Percentiles rank a stretch among this genome's conserved stretches.
Conservation (phyloP, 495 filamentous ascomycete genomes). For the Xylaria curta region DNA sequence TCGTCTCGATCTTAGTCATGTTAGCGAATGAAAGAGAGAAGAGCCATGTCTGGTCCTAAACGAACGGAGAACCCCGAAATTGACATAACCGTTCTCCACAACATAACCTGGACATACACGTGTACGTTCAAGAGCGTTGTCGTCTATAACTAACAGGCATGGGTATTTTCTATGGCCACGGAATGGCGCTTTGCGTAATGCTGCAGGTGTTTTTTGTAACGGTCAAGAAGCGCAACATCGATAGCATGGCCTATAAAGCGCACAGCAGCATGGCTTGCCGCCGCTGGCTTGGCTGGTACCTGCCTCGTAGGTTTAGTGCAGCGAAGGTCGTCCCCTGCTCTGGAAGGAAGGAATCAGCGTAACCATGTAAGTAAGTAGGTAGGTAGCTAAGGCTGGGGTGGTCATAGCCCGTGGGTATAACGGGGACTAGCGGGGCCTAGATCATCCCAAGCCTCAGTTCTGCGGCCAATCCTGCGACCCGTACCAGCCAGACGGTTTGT, state of each 20-base stretch:
- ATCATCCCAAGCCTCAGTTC: constrained; percentile 28
- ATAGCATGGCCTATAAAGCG: neutral
- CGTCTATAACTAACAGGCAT: neutral
- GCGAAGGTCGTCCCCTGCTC: neutral
- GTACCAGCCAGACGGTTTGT: constrained; percentile 29
- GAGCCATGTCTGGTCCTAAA: neutral
- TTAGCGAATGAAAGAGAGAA: neutral
- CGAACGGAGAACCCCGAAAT: constrained; percentile 22
- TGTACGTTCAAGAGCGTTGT: neutral
- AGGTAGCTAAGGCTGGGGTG: neutral
- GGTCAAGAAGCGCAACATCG: neutral
- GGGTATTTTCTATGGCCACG: neutral
- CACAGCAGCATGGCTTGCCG: neutral
- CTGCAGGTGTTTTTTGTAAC: neutral
- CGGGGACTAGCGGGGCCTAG: constrained; percentile 17
- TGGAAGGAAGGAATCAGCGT: neutral
- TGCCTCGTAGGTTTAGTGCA: neutral
- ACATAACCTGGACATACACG: constrained; percentile 3
- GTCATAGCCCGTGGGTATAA: constrained; percentile 12
- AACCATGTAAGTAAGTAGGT: neutral
- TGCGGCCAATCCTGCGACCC: constrained; percentile 30
- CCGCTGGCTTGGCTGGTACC: neutral
- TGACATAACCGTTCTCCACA: constrained; percentile 15
- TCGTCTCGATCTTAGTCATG: neutral
- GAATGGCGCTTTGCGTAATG: neutral